Base-by-base conservation (phyloP, 2,329 filamentous ascomycete genomes). In the Elsinoe arachidis region DNA sequence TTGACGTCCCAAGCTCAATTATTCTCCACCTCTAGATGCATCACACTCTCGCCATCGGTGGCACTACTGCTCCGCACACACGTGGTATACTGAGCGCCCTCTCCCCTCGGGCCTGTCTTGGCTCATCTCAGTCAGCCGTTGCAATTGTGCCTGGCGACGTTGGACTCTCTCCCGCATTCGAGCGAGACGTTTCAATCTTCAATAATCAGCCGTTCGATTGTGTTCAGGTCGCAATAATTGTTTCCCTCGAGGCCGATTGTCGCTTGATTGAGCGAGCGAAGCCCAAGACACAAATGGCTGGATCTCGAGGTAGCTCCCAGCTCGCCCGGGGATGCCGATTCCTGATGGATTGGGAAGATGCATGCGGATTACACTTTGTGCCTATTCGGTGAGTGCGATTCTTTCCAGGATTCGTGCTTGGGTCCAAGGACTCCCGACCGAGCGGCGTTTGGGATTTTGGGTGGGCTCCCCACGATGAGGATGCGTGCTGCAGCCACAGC, bases 171-270 rank as follows among this genome's bases (percentile, higher is more conserved):
- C 30, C 54, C 41, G 54, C 41, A 33, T 56, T 43, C 30, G 41
- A 56, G 41, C 43, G 41, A 56, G 54, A 56, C 54, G 54, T 56
- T 56, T 56, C 54, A 30, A 33, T 35, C 54, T 49, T 38, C 54
- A 56, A 56, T 56, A 56, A 56, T 35, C 39, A 56, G 35, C 54
- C 54, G 54, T 56, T 56, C 54, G 21, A 56, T 56, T 56, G 54
- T 56, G 39, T 34, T 56, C 54, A 56, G 49, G 33, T 53, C 35
- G 34, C 49, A 39, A 53, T 53, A 19, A 33, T 39, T 39, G 49
- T 35, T 51, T 35, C 33, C 49, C 14, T 53, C 30, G 49, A 26
- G 49, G 26, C 33, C 33, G 49, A 15, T 53, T 39, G 34, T 53
- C 49, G 49, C 49, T 53, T 34, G 23, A 53, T 53, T 17, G 49